Base-by-base conservation (phyloP, 2,329 filamentous ascomycete species). In the Microdochium bolleyi region DNA sequence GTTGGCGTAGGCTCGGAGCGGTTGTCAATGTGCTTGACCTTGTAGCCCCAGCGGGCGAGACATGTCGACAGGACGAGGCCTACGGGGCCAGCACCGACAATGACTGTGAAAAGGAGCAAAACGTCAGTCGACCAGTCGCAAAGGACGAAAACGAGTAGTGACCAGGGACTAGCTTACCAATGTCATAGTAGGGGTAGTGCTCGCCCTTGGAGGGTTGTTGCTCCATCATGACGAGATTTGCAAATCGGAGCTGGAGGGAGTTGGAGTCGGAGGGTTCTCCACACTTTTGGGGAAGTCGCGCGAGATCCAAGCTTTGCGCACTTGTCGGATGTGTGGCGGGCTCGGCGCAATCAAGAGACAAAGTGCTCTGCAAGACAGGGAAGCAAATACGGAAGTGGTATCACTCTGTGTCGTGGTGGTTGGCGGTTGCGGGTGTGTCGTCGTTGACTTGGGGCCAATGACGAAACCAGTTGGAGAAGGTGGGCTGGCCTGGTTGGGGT, bases 11-110 rank as follows among this genome's bases (percentile, higher is more conserved):
- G 91, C 63, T 92, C 88, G 2, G 89, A 77, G 54, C 91, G 81
- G 71, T 95, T 95, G 72, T 96, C 92, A 64, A 96, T 90, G 71
- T 96, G 90, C 76, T 92, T 95, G 70, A 96, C 89, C 68, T 84
- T 90, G 77, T 96, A 96, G 21, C 92, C 92, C 89, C 91, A 96
- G 73, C 91, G 80, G 55, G 89, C 88, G 56, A 96, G 80, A 66
- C 88, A 92, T 27, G 91, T 91, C 9, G 90, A 94, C 24, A 96
- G 79, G 72, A 95, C 85, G 54, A 96, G 80, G 52, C 92, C 92
- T 41, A 92, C 90, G 3, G 92, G 92, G 16, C 92, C 92, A 53
- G 92, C 92, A 58, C 92, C 92, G 52, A 96, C 79, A 59, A 96
- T 91, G 60, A 96, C 90, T 82, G 54, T 50, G 80, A n/a, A n/a